Conservation (phyloP, 139 green algal genomes). For the Edaphochlamys debaryana region DNA sequence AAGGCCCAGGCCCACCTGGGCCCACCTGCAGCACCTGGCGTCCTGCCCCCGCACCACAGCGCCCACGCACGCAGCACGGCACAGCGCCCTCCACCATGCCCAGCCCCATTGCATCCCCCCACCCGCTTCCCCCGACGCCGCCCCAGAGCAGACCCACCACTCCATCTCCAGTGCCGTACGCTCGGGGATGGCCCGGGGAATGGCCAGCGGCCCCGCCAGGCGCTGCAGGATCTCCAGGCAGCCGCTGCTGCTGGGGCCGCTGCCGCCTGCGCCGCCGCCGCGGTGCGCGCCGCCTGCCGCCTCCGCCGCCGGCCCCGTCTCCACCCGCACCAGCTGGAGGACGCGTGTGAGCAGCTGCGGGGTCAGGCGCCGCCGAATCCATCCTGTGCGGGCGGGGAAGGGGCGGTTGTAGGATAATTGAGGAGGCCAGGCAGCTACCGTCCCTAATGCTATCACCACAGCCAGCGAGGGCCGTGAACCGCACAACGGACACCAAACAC, state of each 20-base stretch:
- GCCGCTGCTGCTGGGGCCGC: not conserved
- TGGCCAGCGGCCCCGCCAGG: not conserved
- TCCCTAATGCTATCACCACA: too few relatives aligned
- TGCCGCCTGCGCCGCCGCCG: not conserved
- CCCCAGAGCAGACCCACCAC: not conserved
- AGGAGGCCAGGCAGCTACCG: too few relatives aligned
- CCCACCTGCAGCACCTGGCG: not conserved
- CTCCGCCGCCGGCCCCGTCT: not conserved
- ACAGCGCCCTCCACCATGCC: not conserved
- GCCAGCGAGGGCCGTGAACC: too few relatives aligned
- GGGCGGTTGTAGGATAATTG: too few relatives aligned
- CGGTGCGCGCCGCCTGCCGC: not conserved
- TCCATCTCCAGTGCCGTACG: conserved; percentile 11
- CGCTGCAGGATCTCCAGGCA: conserved; percentile 9
- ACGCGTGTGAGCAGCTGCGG: not conserved
- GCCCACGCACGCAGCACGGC: not conserved
- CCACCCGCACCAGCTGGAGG: conserved; percentile 9
- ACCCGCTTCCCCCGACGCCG: not conserved
- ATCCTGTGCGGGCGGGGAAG: too few relatives aligned
- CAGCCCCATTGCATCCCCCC: not conserved
- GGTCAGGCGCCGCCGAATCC: not conserved
- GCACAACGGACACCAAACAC: too few relatives aligned
- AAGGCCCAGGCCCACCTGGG: not conserved
- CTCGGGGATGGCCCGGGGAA: not conserved
- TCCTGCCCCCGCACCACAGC: too few relatives aligned